Percentiles rank a stretch among this genome's conserved stretches.
Conservation (phyloP, 371 early-diverging fungal species). For the Rhizopus delemar region DNA sequence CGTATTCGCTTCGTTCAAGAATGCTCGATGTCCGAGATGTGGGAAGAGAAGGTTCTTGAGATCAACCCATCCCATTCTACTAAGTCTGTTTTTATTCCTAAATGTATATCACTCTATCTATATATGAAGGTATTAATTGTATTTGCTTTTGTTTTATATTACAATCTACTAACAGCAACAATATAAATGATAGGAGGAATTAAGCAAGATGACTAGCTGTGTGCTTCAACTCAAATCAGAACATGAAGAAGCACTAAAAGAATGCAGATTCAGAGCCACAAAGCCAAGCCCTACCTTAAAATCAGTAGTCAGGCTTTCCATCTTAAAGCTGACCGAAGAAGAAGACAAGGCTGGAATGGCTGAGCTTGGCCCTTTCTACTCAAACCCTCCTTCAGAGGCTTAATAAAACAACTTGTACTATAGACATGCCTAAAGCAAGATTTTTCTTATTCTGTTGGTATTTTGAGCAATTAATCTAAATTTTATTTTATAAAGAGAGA, state of each 20-base stretch:
- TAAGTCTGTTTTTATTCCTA: slow-evolving; percentile 9
- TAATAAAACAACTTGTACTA: no score
- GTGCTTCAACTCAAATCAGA: slow-evolving; percentile 19
- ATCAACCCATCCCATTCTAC: slow-evolving; percentile 15
- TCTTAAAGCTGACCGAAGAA: slow-evolving; percentile 17
- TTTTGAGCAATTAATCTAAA: no score
- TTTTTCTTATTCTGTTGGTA: no score
- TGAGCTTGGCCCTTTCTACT: slow-evolving; percentile 17
- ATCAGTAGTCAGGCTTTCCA: slow-evolving; percentile 14
- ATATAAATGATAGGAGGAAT: no score
- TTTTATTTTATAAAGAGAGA: no score
- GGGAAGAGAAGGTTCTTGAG: slow-evolving; percentile 14
- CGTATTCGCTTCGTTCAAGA: slow-evolving; percentile 15
- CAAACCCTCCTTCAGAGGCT: slow-evolving; percentile 4
- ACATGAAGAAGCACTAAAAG: slow-evolving; percentile 10
- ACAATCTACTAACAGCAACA: neutral
- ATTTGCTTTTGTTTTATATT: slow-evolving; percentile 15
- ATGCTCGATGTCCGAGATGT: slow-evolving; percentile 17
- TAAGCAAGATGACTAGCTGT: neutral
- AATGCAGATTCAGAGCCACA: slow-evolving; percentile 8
- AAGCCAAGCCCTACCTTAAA: slow-evolving; percentile 6
- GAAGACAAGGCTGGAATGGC: slow-evolving; percentile 18
- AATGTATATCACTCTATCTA: slow-evolving; percentile 17
- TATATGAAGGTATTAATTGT: slow-evolving; percentile 16
- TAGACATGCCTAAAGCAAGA: no score